Percentiles rank a stretch among this genome's conserved stretches.
These are phyloP conservation scores for Phytophthora constricta DNA, from an alignment of 352 stramenopile genomes.

Conservation along the genomic window DNA sequence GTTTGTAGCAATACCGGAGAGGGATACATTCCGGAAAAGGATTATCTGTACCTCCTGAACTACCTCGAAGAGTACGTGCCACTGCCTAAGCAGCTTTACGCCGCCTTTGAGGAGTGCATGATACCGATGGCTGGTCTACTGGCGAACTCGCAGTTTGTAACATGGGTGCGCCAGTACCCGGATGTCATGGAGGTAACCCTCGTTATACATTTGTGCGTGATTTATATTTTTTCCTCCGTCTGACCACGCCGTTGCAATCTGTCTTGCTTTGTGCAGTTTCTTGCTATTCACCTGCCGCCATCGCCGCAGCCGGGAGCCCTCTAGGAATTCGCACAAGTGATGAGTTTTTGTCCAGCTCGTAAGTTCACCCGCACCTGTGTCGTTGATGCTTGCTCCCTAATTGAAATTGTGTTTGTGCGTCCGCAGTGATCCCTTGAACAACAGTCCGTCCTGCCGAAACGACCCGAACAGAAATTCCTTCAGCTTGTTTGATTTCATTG, in stretches of 20 bases:
- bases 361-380: conserved; percentile 15
- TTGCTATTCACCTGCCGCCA: conserved; percentile 54
- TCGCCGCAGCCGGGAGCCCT: conserved; percentile 43
- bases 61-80: conserved; percentile 67
- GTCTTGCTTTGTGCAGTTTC: conserved; percentile 39
- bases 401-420: neutral
- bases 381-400: neutral
- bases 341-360: conserved; percentile 50
- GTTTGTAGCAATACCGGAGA: conserved; percentile 48
- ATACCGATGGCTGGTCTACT: conserved; percentile 60
- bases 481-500: conserved; percentile 85
- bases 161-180: conserved; percentile 77
- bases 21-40: conserved; percentile 67
- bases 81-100: conserved; percentile 80
- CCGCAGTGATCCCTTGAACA: conserved; percentile 73
- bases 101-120: conserved; percentile 77
- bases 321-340: conserved; percentile 47
- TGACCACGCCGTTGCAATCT: neutral
- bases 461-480: conserved; percentile 49
- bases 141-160: conserved; percentile 70
- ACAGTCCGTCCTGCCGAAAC: conserved; percentile 69
- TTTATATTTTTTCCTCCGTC: neutral
- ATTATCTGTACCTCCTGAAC: conserved; percentile 75
- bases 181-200: conserved; percentile 65
- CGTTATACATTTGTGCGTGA: neutral